phyloP scores from a whole-genome alignment of 164 flowering plant genomes.

The Dillenia suffruticosa region DNA sequence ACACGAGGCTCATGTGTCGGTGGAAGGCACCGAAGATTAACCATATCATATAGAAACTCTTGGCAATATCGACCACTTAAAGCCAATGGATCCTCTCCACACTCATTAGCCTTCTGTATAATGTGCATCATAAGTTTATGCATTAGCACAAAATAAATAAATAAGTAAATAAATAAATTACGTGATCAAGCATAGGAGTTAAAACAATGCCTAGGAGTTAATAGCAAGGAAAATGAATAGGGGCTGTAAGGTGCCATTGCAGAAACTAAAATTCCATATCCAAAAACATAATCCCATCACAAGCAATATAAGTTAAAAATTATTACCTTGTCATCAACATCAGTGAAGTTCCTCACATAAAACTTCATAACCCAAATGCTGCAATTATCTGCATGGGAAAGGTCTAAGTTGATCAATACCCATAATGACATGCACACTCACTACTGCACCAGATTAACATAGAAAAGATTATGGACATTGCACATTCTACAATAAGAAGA shows the following conservation, averaged over 20 bases:
- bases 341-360: constrained; percentile 90
- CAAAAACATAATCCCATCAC: too few relatives aligned
- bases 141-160: too few relatives aligned
- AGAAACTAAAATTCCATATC: too few relatives aligned
- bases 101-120: constrained; percentile 76
- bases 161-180: too few relatives aligned
- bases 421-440: not conserved
- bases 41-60: constrained; percentile 78
- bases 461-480: too few relatives aligned
- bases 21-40: constrained; percentile 69
- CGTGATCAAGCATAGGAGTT: too few relatives aligned
- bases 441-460: not conserved
- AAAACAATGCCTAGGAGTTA: too few relatives aligned
- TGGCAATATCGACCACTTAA: constrained; percentile 67
- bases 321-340: constrained; percentile 94
- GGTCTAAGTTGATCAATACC: not conserved
- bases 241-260: too few relatives aligned
- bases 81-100: constrained; percentile 58
- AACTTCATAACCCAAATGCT: constrained; percentile 76
- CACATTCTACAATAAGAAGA: too few relatives aligned
- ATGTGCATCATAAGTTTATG: constrained; percentile 32
- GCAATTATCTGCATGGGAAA: constrained; percentile 52
- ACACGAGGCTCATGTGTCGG: constrained; percentile 87
- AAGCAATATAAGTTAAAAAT: too few relatives aligned
- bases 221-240: too few relatives aligned